A percentile compares a stretch with the other conserved stretches of the same genome.
phyloP scores from a whole-genome alignment of 2,329 filamentous ascomycete genomes.

The Botrytis porri region DNA sequence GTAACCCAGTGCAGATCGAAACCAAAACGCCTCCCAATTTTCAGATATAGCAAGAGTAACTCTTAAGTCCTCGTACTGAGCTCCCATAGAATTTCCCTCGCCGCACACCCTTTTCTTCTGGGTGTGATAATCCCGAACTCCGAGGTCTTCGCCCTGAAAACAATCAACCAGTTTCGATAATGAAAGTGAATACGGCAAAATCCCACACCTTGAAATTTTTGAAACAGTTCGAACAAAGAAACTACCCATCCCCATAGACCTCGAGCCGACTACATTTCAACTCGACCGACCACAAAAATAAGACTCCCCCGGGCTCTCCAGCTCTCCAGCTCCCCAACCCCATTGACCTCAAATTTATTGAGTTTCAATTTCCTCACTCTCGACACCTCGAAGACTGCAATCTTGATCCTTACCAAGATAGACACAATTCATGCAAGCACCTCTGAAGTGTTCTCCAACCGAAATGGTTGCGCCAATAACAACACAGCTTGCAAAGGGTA shows the following conservation, averaged over 20 bases:
- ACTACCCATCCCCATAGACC: background rate
- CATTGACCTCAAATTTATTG: background rate
- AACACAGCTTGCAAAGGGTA: slow-evolving; percentile 2
- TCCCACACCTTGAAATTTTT: background rate
- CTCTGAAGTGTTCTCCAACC: background rate
- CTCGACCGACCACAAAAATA: background rate
- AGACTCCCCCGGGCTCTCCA: background rate
- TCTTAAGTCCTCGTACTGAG: background rate
- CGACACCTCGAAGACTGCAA: background rate
- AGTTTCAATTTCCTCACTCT: background rate
- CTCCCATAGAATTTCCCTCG: background rate
- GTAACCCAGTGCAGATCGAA: background rate
- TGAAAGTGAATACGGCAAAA: slow-evolving; percentile 2
- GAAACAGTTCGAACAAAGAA: background rate
- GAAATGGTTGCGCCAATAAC: background rate
- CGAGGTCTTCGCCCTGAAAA: background rate
- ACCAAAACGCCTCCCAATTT: background rate
- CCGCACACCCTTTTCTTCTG: background rate
- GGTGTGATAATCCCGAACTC: background rate
- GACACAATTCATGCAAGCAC: slow-evolving; percentile 10
- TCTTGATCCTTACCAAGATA: slow-evolving; percentile 9
- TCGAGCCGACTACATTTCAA: background rate
- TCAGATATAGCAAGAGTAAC: background rate
- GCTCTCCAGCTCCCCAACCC: background rate
- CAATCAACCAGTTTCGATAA: background rate